phyloP scores from a whole-genome alignment of 331 rosid species.

The Pyrus hybrid region DNA sequence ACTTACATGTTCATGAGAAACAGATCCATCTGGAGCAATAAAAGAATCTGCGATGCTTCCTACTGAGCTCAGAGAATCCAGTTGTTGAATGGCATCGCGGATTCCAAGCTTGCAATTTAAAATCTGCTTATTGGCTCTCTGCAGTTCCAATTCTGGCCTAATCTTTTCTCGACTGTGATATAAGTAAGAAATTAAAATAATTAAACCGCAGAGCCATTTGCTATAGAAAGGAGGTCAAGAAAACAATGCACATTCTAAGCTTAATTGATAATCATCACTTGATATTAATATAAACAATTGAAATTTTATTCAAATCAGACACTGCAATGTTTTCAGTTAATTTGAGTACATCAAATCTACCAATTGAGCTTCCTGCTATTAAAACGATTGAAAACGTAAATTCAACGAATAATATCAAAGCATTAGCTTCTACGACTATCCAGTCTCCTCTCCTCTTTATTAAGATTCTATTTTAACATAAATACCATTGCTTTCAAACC shows the following conservation, averaged over 20 bases:
- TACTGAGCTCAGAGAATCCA: constrained; percentile 69
- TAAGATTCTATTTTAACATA: neutral
- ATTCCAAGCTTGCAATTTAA: constrained; percentile 76
- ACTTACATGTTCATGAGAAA: constrained; percentile 84
- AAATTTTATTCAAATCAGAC: neutral
- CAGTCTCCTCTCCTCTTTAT: neutral
- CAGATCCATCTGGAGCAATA: constrained; percentile 90
- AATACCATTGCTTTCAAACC: neutral
- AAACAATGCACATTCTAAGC: neutral
- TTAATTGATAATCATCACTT: neutral
- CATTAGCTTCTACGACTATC: neutral
- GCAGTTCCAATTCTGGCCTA: constrained; percentile 78
- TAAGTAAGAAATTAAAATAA: neutral
- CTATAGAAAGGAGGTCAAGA: neutral
- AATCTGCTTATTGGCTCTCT: constrained; percentile 84
- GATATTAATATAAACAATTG: neutral
- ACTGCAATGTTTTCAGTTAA: neutral
- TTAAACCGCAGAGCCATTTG: neutral
- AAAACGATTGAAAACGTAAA: neutral
- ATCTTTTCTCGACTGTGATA: constrained; percentile 79
- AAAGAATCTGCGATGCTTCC: constrained; percentile 89
- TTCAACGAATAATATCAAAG: neutral
- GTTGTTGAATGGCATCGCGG: constrained; percentile 68
- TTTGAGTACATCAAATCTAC: neutral
- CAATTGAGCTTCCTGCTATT: neutral